These are phyloP conservation scores for Apiotrichum akiyoshidainum DNA, from an alignment of 1,284 basidiomycete species.

Conservation along the genomic window DNA sequence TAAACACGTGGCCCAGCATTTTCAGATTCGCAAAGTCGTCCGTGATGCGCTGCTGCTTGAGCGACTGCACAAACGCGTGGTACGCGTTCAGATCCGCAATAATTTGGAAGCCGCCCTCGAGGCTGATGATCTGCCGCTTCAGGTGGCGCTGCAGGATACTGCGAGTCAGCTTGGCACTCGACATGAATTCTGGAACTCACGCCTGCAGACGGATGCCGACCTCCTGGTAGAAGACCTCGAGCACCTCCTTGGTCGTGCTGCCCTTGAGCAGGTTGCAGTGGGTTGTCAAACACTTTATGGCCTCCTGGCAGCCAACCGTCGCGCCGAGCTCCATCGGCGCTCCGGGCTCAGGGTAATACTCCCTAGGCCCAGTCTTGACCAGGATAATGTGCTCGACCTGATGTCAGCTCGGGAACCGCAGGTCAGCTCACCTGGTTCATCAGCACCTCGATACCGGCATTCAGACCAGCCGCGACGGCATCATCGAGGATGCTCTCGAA, in stretches of 20 bases:
- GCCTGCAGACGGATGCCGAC: slow-evolving; percentile 86
- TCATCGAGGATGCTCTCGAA: slow-evolving; percentile 92
- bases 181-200: slow-evolving; percentile 57
- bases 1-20: slow-evolving; percentile 93
- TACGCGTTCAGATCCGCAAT: slow-evolving; percentile 95
- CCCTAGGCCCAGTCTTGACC: slow-evolving; percentile 74
- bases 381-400: slow-evolving; percentile 90
- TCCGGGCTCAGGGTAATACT: slow-evolving; percentile 84
- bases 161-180: background rate
- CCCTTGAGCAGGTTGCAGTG: slow-evolving; percentile 89
- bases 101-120: slow-evolving; percentile 89
- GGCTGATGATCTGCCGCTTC: slow-evolving; percentile 91
- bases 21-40: slow-evolving; percentile 89
- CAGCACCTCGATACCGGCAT: slow-evolving; percentile 89
- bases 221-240: slow-evolving; percentile 97
- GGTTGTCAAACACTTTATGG: slow-evolving; percentile 77
- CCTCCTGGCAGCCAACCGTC: slow-evolving; percentile 79
- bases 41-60: slow-evolving; percentile 66
- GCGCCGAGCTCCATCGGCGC: slow-evolving; percentile 71
- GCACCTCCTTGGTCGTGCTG: slow-evolving; percentile 89
- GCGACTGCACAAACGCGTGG: slow-evolving; percentile 75
- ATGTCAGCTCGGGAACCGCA: slow-evolving; percentile 29
- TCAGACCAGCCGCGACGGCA: slow-evolving; percentile 84
- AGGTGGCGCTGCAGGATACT: slow-evolving; percentile 95
- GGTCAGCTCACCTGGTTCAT: slow-evolving; percentile 77